Evolutionary conservation across 225 moss, liverwort and hornwort species (phyloP), one percentile per base, ranked within the genome.

Genomic region (Ulota crispa): DNA sequence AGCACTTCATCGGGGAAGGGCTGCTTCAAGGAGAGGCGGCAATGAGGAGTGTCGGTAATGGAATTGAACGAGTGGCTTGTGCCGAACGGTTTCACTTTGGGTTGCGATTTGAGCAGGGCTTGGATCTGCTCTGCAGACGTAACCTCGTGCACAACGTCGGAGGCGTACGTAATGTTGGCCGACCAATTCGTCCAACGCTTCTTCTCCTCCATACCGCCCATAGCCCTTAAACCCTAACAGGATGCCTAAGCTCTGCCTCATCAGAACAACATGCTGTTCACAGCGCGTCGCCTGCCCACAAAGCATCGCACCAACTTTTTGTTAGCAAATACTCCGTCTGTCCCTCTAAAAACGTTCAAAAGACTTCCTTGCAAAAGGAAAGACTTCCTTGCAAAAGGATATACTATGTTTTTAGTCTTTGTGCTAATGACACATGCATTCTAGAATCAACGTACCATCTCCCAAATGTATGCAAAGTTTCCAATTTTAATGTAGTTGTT

Each of bases 11-110:
- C 68, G 62, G 68, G 69, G 68, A 87, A 36, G 18, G 34, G 68
- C 43, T 55, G 68, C 64, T 32, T 81, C 73, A 87, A 79, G n/a
- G 85, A 89, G 42, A 92, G 53, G 6, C 66, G 74, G 43, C 62
- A 53, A 36, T 73, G 27, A 60, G 50, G 64, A 30, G 68, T 83
- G 82, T 92, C 86, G 4, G 90, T 61, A 21, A 92, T 86, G 64
- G n/a, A 64, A 27, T 90, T 92, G 84, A 92, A 92, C 0, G 92
- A 76, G 75, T 92, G 90, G 0, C 78, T 47, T 14, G 90, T 86
- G 28, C 87, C 92, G 19, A 72, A 64, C 12, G 83, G 71, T 47
- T 82, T 90, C 61, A 89, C 70, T 32, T 82, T 88, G 53, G 73
- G 42, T 2, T 70, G 60, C 24, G 81, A 80, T 68, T 64, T 53